phyloP scores from a whole-genome alignment of 495 filamentous ascomycete species.

The Annulohypoxylon moriforme region DNA sequence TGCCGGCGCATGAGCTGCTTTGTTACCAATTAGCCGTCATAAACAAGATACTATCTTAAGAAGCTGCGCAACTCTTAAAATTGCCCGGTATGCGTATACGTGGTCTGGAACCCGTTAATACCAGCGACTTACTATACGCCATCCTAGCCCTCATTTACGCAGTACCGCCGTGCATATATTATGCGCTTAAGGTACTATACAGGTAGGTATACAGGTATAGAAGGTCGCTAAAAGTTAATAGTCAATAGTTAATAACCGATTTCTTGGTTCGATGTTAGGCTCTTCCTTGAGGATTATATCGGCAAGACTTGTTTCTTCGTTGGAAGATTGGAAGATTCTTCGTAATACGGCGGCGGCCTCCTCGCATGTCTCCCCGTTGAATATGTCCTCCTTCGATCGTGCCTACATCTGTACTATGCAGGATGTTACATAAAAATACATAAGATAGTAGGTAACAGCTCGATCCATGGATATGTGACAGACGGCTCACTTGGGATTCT shows the following conservation, averaged over 20 bases:
- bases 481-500: slow-evolving; percentile 24
- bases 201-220: neutral
- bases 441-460: slow-evolving; percentile 11
- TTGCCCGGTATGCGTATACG: slow-evolving; percentile 31
- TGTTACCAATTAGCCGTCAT: slow-evolving; percentile 39
- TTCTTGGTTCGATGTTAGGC: slow-evolving; percentile 1
- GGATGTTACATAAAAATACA: neutral
- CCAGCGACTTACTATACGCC: slow-evolving; percentile 38
- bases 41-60: slow-evolving; percentile 23
- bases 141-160: slow-evolving; percentile 18
- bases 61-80: slow-evolving; percentile 20
- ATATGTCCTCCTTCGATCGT: slow-evolving; percentile 14
- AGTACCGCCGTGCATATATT: slow-evolving; percentile 7
- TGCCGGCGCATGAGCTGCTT: slow-evolving; percentile 40
- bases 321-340: neutral
- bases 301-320: neutral
- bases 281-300: slow-evolving; percentile 20
- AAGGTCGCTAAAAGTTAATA: neutral
- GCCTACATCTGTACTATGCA: slow-evolving; percentile 8
- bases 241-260: slow-evolving; percentile 22
- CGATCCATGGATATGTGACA: slow-evolving; percentile 15
- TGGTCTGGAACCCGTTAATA: slow-evolving; percentile 37
- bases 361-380: slow-evolving; percentile 3
- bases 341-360: neutral
- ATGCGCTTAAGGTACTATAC: neutral